Evolutionary conservation across 306 rosid genomes (phyloP).

Genomic region (Trifolium dubium): DNA sequence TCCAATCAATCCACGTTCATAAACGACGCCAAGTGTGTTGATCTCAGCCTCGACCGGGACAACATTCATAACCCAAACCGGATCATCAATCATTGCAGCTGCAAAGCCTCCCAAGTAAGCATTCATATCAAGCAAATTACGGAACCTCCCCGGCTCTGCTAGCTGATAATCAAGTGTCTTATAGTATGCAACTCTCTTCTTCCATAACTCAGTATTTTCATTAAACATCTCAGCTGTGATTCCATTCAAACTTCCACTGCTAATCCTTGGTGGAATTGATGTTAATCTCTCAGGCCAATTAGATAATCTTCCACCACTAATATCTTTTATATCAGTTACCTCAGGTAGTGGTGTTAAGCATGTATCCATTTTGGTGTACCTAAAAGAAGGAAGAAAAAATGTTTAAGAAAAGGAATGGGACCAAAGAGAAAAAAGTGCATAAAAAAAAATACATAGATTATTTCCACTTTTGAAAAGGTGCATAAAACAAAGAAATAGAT

Average conservation of each 20-base stretch:
- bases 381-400: slow-evolving; percentile 21
- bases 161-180: slow-evolving; percentile 72
- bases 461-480: slow-evolving; percentile 29
- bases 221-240: slow-evolving; percentile 62
- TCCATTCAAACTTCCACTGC: slow-evolving; percentile 65
- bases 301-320: slow-evolving; percentile 68
- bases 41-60: slow-evolving; percentile 78
- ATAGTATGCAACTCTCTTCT: slow-evolving; percentile 79
- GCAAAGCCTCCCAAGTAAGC: slow-evolving; percentile 91
- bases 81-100: slow-evolving; percentile 74
- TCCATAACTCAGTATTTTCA: slow-evolving; percentile 71
- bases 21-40: slow-evolving; percentile 84
- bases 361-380: slow-evolving; percentile 85
- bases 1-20: slow-evolving; percentile 89
- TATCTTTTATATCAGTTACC: slow-evolving; percentile 58
- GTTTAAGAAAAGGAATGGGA: slow-evolving; percentile 18
- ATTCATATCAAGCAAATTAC: slow-evolving; percentile 91
- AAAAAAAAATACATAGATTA: background rate
- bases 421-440: background rate
- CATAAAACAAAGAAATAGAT: slow-evolving; percentile 37
- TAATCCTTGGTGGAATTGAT: slow-evolving; percentile 85
- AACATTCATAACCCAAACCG: slow-evolving; percentile 89
- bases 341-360: slow-evolving; percentile 87
- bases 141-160: slow-evolving; percentile 70
- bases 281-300: slow-evolving; percentile 86